phyloP scores from a whole-genome alignment of 257 asterid species.

The Mentha longifolia region DNA sequence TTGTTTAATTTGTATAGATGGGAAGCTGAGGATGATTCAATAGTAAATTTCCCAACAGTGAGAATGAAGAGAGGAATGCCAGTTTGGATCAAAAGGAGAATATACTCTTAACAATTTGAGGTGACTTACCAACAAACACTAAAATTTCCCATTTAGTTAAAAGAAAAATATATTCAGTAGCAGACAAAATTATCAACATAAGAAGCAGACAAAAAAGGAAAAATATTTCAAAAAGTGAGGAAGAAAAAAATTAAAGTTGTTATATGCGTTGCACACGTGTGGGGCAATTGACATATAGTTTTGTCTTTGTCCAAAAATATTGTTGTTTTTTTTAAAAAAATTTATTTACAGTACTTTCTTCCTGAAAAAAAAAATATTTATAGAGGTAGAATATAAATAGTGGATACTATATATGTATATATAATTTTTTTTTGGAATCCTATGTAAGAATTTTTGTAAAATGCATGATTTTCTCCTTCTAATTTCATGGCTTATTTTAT shows the following conservation, averaged over 20 bases:
- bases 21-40: conserved; percentile 80
- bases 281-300: conserved; percentile 34
- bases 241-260: not conserved
- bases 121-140: not conserved
- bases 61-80: conserved; percentile 87
- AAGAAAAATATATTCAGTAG: not conserved
- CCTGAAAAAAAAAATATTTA: not conserved
- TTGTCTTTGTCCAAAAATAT: conserved; percentile 26
- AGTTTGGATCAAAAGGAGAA: conserved; percentile 67
- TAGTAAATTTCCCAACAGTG: conserved; percentile 82
- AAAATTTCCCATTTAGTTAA: not conserved
- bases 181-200: conserved; percentile 31
- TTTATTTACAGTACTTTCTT: not conserved
- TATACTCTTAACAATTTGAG: not conserved
- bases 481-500: not conserved
- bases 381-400: conserved; percentile 23
- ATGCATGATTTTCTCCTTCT: not conserved
- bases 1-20: conserved; percentile 49
- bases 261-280: conserved; percentile 36
- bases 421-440: not conserved
- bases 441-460: conserved; percentile 2
- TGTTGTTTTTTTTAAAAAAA: not conserved
- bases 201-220: conserved; percentile 23
- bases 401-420: not conserved
- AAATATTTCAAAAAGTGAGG: conserved; percentile 5